phyloP scores from a whole-genome alignment of 2,329 filamentous ascomycete species.

The Trichoderma semiorbis region DNA sequence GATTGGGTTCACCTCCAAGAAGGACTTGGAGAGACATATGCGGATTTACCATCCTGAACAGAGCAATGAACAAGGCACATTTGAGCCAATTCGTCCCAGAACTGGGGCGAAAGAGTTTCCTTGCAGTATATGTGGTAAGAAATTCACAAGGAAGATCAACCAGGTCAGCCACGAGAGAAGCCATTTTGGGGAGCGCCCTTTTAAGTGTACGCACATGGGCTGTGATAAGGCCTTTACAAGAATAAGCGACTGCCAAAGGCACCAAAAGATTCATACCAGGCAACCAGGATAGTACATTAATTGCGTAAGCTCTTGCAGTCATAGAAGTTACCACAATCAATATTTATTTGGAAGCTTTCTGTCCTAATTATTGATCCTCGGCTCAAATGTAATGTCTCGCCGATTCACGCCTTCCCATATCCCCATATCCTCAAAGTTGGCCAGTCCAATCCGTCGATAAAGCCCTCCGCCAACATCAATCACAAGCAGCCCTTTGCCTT shows the following conservation, averaged over 20 bases:
- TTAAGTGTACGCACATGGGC: not conserved
- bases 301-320: rapidly evolving
- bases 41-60: not conserved
- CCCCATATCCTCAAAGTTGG: not conserved
- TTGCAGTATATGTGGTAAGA: not conserved
- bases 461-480: not conserved
- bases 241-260: not conserved
- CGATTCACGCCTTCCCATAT: not conserved
- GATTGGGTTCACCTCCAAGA: not conserved
- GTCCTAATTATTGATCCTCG: not conserved
- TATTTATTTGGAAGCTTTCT: not conserved
- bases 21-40: not conserved
- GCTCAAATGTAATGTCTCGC: not conserved
- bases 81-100: not conserved
- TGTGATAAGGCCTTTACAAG: not conserved
- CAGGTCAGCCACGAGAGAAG: not conserved
- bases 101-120: not conserved
- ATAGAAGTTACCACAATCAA: not conserved
- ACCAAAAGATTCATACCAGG: not conserved
- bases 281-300: not conserved
- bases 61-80: not conserved
- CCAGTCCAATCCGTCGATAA: not conserved
- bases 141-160: not conserved
- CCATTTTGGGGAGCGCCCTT: conserved; percentile 5
- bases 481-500: not conserved